These are phyloP conservation scores for Smithsoniella earleae DNA, from an alignment of 163 green algal genomes.

Conservation along the genomic window DNA sequence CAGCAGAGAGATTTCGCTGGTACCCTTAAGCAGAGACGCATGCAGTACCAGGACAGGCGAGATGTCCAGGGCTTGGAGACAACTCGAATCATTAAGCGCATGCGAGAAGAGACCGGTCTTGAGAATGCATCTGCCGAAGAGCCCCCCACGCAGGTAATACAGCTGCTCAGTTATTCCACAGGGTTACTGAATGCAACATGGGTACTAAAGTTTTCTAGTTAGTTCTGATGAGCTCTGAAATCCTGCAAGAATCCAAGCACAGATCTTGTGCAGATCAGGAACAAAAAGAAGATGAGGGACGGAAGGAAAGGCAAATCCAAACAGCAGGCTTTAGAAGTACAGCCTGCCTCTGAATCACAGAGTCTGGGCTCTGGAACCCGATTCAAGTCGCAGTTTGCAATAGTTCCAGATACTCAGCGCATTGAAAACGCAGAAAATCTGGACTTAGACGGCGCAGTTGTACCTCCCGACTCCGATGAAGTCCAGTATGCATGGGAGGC, in stretches of 20 bases:
- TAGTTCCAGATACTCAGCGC: conserved; percentile 32
- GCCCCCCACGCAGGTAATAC: background rate
- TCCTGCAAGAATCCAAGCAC: background rate
- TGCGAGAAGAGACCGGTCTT: background rate
- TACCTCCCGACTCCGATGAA: background rate
- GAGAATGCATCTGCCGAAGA: background rate
- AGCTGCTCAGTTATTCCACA: background rate
- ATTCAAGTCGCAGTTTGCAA: conserved; percentile 9
- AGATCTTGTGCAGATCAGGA: background rate
- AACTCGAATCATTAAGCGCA: background rate
- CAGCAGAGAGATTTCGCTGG: conserved; percentile 34
- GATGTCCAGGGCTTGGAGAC: conserved; percentile 15
- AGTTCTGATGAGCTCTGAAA: background rate
- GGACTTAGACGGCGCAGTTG: conserved; percentile 33
- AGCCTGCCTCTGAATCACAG: no score
- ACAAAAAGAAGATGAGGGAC: background rate
- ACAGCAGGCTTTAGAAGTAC: no score
- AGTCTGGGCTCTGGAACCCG: background rate
- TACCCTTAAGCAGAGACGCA: conserved; percentile 37
- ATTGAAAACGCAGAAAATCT: conserved; percentile 31
- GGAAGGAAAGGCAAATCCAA: no score
- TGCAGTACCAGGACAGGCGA: conserved; percentile 34
- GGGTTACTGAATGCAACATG: no score
- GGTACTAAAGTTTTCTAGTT: no score
- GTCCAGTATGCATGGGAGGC: background rate